Evolutionary conservation across 2,329 filamentous ascomycete genomes (phyloP).

Genomic region (Colletotrichum lentis): DNA sequence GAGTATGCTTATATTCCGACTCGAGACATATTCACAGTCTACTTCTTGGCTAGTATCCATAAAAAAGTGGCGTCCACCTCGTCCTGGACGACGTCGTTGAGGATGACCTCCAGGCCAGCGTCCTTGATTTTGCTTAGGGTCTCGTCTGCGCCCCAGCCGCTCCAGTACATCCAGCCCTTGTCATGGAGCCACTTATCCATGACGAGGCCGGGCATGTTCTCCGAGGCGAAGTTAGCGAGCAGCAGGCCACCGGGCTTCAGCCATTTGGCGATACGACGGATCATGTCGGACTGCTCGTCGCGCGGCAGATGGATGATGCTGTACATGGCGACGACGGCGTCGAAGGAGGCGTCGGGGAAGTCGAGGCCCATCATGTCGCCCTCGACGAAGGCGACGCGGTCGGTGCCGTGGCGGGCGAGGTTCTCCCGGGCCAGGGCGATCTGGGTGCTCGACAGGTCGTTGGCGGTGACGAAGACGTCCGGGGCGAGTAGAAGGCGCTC

Average conservation of each 20-base stretch:
- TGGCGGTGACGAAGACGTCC: slow-evolving; percentile 46
- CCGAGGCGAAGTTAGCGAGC: slow-evolving; percentile 56
- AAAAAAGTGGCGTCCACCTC: slow-evolving; percentile 48
- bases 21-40: background rate
- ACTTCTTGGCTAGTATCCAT: slow-evolving; percentile 52
- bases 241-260: slow-evolving; percentile 60
- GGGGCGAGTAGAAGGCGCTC: slow-evolving; percentile 45
- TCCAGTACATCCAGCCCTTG: slow-evolving; percentile 56
- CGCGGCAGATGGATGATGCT: slow-evolving; percentile 64
- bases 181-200: slow-evolving; percentile 51
- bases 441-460: slow-evolving; percentile 54
- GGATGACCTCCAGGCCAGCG: slow-evolving; percentile 47
- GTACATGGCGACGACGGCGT: slow-evolving; percentile 62
- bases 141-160: slow-evolving; percentile 49
- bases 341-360: slow-evolving; percentile 49
- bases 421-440: slow-evolving; percentile 43
- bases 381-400: slow-evolving; percentile 44
- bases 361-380: slow-evolving; percentile 52
- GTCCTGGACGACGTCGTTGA: slow-evolving; percentile 45
- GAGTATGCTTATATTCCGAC: too few species aligned
- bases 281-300: slow-evolving; percentile 57
- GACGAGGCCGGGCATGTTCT: slow-evolving; percentile 43
- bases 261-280: slow-evolving; percentile 57
- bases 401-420: slow-evolving; percentile 33
- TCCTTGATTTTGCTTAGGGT: slow-evolving; percentile 45